phyloP scores from a whole-genome alignment of 1,139 yeast species.

The Yamadazyma buinensis region DNA sequence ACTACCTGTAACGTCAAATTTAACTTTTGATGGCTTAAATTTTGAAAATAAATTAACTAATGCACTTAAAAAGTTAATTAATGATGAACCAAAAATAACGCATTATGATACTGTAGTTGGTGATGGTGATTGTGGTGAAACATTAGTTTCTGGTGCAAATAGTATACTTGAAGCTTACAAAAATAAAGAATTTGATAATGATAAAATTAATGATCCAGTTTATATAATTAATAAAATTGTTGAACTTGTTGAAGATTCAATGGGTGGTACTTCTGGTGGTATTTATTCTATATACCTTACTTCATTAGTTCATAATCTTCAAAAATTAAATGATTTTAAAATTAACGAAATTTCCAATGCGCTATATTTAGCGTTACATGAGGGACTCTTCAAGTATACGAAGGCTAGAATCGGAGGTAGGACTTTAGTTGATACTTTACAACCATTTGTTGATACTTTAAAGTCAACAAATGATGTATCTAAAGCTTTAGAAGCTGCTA shows the following conservation, averaged over 20 bases:
- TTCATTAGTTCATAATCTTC: constrained; percentile 33
- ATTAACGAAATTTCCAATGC: constrained; percentile 27
- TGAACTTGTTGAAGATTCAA: constrained; percentile 75
- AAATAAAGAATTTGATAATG: constrained; percentile 25
- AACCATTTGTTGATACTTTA: constrained; percentile 75
- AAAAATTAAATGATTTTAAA: constrained; percentile 31
- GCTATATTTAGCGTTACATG: constrained; percentile 33
- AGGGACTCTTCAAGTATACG: constrained; percentile 64
- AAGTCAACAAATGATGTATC: constrained; percentile 44
- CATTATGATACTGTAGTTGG: constrained; percentile 87
- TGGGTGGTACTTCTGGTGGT: constrained; percentile 99
- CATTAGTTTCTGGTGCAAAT: constrained; percentile 77
- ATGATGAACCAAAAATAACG: constrained; percentile 76
- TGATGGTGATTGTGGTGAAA: constrained; percentile 97
- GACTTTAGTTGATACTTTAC: constrained; percentile 82
- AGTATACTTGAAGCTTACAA: constrained; percentile 58
- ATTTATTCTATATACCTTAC: constrained; percentile 76
- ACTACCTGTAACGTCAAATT: constrained; percentile 23
- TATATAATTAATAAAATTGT: constrained; percentile 52
- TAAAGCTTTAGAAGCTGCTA: constrained; percentile 66
- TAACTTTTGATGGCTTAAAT: constrained; percentile 37
- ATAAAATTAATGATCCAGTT: constrained; percentile 31
- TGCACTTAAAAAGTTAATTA: constrained; percentile 50
- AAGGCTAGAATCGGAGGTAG: constrained; percentile 89
- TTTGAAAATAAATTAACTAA: constrained; percentile 37